Evolutionary conservation across 2,329 filamentous ascomycete genomes (phyloP).

Genomic region (Trichoderma guizhouense): DNA sequence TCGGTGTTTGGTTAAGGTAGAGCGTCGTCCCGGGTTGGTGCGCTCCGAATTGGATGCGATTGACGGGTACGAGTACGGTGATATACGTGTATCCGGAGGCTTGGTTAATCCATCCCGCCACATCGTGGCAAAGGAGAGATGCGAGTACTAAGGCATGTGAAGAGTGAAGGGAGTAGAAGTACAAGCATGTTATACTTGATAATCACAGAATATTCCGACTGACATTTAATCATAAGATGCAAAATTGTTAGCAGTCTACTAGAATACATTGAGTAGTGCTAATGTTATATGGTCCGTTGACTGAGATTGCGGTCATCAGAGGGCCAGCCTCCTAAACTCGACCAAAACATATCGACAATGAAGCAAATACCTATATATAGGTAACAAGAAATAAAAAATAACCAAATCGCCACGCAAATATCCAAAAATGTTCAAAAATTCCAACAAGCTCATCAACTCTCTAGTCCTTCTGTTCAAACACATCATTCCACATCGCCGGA

Average conservation of each 20-base stretch:
- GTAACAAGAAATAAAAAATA: background rate
- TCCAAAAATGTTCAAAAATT: background rate
- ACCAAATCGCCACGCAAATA: background rate
- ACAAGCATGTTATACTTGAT: too few species aligned
- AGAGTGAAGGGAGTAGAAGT: too few species aligned
- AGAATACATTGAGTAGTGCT: background rate
- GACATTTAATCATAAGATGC: background rate
- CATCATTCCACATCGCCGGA: constrained; percentile 31
- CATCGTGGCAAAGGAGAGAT: too few species aligned
- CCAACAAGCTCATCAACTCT: background rate
- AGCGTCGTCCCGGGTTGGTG: background rate
- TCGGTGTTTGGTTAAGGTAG: background rate
- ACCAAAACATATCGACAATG: background rate
- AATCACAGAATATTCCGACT: background rate
- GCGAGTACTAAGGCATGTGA: too few species aligned
- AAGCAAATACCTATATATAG: background rate
- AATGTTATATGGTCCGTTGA: background rate
- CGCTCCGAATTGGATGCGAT: background rate
- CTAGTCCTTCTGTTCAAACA: constrained; percentile 21
- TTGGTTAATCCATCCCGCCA: background rate
- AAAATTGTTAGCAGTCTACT: too few species aligned
- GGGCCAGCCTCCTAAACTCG: background rate
- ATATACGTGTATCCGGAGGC: background rate
- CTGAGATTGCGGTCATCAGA: background rate
- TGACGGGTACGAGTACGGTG: background rate